These are phyloP conservation scores for Cryoendolithus antarcticus DNA, from an alignment of 2,329 filamentous ascomycete genomes.

Conservation along the genomic window DNA sequence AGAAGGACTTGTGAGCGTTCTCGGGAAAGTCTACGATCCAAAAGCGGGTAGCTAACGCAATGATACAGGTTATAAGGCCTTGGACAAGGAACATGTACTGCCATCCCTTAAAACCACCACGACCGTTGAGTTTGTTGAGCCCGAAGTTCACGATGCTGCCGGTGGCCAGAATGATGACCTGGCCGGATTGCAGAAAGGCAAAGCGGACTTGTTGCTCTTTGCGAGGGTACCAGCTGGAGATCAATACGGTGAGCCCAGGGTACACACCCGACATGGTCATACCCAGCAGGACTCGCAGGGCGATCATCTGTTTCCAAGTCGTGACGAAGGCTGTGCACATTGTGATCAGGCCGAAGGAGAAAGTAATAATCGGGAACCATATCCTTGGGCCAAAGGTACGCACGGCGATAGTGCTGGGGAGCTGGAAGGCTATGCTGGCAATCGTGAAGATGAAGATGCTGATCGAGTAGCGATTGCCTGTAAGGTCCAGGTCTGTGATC, in stretches of 20 bases:
- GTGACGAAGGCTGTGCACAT: conserved; percentile 56
- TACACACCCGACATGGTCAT: conserved; percentile 48
- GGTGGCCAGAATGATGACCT: conserved; percentile 53
- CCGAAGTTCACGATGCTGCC: conserved; percentile 57
- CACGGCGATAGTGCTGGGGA: conserved; percentile 56
- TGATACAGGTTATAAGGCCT: conserved; percentile 44
- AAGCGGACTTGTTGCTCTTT: conserved; percentile 54
- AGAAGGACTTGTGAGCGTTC: conserved; percentile 42
- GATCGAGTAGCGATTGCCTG: conserved; percentile 55
- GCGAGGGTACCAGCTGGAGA: conserved; percentile 49
- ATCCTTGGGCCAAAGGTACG: conserved; percentile 51
- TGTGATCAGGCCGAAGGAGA: conserved; percentile 52
- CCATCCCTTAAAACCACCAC: conserved; percentile 47
- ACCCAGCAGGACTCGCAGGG: conserved; percentile 51
- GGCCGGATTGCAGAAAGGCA: conserved; percentile 50
- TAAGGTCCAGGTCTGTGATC: conserved; percentile 49
- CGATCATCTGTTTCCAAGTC: conserved; percentile 59
- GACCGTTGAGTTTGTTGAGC: conserved; percentile 51
- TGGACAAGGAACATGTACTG: conserved; percentile 60
- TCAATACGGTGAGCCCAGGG: conserved; percentile 40
- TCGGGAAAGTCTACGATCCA: conserved; percentile 63
- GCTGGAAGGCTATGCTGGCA: conserved; percentile 53
- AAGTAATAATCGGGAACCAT: conserved; percentile 49
- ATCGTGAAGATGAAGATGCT: conserved; percentile 65
- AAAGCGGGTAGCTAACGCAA: conserved; percentile 59